Evolutionary conservation across 352 stramenopile genomes (phyloP), one percentile per base, ranked within the genome.

Genomic region (Pythium folliculosum): DNA sequence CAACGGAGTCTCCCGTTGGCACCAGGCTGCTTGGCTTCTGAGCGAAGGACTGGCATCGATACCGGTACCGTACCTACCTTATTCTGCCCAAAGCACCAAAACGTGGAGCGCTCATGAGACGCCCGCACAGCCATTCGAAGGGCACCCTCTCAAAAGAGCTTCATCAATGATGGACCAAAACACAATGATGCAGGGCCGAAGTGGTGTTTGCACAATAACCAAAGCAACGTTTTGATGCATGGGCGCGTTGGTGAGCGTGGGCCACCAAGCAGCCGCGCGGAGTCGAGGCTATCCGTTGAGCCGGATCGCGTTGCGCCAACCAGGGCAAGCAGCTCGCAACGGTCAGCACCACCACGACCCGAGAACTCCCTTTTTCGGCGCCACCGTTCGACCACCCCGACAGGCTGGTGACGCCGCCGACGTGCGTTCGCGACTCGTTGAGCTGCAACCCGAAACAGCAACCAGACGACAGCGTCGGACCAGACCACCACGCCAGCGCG

Each of bases 171-270:
- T n/a, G n/a, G n/a, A n/a, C n/a, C n/a, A n/a, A n/a, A n/a, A n/a
- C n/a, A n/a, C 38, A 17, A 44, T 44, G 6, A 44, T 13, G n/a
- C 14, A 4, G 38, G 38, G 38, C 14, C 4, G 19, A 32, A 22
- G 35, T 22, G 23, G 32, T 50, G 53, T 60, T 60, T 60, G 53
- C 53, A 60, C 53, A 60, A 54, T 37, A n/a, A n/a, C n/a, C n/a
- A n/a, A n/a, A n/a, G n/a, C n/a, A n/a, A n/a, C n/a, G n/a, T n/a
- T n/a, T n/a, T n/a, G 35, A 12, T 14, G 38, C 8, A 44, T 44
- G 38, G 23, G 21, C 3, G 50, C 3, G 38, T 14, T 14, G 38
- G 5, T 19, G 38, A 7, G 38, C 5, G 14, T 44, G 44, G 14
- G 1, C 25, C 22, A 43, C 27, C 27, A 44, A 63, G 56, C 56